Conservation (phyloP, 305 asterid genomes). For the Galium porrigens region DNA sequence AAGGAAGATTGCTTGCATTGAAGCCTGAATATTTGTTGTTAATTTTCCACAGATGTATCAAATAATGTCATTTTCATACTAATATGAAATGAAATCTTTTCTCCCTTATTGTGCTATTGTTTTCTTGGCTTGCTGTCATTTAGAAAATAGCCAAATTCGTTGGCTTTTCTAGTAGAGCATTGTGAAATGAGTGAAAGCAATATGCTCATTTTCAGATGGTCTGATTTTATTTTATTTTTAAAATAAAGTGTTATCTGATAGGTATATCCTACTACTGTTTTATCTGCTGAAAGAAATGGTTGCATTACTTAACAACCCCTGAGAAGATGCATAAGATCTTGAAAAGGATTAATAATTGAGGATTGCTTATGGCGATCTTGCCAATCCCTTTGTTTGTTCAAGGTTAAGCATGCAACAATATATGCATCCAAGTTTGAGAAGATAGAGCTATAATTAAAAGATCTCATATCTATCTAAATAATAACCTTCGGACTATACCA, state of each 20-base stretch:
- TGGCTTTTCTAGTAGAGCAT: background rate
- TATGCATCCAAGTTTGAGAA: conserved; percentile 2
- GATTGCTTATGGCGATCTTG: background rate
- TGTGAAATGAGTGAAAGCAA: background rate
- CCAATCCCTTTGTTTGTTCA: background rate
- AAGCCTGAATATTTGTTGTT: background rate
- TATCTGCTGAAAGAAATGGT: background rate
- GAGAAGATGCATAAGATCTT: background rate
- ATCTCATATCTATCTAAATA: background rate
- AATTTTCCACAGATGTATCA: background rate
- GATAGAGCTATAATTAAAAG: background rate
- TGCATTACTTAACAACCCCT: background rate
- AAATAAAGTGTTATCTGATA: background rate
- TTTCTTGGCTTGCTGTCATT: background rate
- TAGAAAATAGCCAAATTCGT: background rate
- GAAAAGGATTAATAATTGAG: background rate
- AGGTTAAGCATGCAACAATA: background rate
- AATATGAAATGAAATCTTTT: background rate
- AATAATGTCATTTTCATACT: background rate
- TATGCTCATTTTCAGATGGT: background rate
- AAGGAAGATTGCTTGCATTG: background rate
- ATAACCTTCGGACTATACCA: background rate
- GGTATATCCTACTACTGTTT: background rate
- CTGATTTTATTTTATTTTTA: background rate
- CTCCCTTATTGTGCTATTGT: background rate